Conservation (phyloP, 73 alveolate species). For the Diophrys sp. region DNA sequence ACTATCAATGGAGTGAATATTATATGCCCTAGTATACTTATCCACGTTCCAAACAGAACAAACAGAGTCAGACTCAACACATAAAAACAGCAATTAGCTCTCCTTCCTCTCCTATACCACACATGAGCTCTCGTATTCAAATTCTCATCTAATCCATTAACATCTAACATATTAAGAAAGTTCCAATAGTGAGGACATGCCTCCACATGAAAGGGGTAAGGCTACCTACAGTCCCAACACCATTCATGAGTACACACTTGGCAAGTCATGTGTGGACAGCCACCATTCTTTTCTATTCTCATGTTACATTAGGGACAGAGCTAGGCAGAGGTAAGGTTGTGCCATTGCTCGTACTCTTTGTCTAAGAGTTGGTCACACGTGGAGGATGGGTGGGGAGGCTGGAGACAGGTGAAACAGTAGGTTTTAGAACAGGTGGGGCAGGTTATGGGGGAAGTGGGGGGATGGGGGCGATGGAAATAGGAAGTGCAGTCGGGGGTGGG, state of each 20-base stretch:
- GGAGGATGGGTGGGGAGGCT: constrained; percentile 13
- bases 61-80: not conserved
- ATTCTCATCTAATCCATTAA: constrained; percentile 4
- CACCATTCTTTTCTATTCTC: constrained; percentile 36
- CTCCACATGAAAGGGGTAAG: constrained; percentile 7
- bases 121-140: not conserved
- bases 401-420: constrained; percentile 28
- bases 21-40: not conserved
- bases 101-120: constrained; percentile 10
- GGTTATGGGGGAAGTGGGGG: not conserved
- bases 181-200: constrained; percentile 13
- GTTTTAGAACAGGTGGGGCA: constrained; percentile 18
- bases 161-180: not conserved
- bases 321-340: not conserved
- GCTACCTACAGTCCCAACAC: constrained; percentile 36
- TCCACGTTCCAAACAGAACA: not conserved
- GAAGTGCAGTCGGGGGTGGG: constrained; percentile 42
- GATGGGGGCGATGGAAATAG: constrained; percentile 1
- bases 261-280: constrained; percentile 49
- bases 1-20: not conserved
- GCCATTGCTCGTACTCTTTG: constrained; percentile 38
- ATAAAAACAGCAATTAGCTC: not conserved
- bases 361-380: constrained; percentile 29
- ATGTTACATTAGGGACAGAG: constrained; percentile 31
- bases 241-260: constrained; percentile 30